Evolutionary conservation across 1,284 basidiomycete species (phyloP), one percentile per base, ranked within the genome.

Genomic region (Sanghuangporus baumii): DNA sequence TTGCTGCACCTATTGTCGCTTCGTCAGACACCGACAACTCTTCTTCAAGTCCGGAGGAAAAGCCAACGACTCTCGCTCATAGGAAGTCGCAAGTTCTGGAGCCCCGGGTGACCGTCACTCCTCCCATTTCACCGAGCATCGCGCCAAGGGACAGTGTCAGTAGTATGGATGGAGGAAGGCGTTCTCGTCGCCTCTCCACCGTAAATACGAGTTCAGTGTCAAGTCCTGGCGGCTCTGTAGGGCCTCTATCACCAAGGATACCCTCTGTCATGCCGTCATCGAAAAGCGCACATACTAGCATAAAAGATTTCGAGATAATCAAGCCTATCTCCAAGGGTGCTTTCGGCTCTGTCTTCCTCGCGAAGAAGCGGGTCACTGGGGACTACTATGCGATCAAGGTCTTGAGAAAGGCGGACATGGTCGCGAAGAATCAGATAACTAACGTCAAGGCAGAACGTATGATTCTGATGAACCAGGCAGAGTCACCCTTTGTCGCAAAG

Each of bases 311-410:
- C 71, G 95, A 98, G 73, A 90, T 99, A 71, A 95, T 99, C 79
- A 99, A 99, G 75, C 97, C 97, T 2, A 99, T 99, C 75, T 96
- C 93, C 74, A 98, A 99, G 72, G 97, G 97, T 59, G 97, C 97
- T 1, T 99, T 98, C 71, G 97, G 97, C 12, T 96, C 95, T 14
- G 97, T 99, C 55, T 99, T 97, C 75, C 82, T 99, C 43, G 94
- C 97, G 38, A 97, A 96, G 79, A 99, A 99, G 82, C 95, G 94
- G 69, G 91, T 87, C 4, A 99, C 97, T 0, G 97, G 97, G 59
- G 97, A 99, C 76, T 98, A 98, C 76, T 99, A 91, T 77, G 97
- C 97, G 34, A 97, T 99, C 86, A 99, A 99, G 77, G 95, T 98
- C 38, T 78, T 99, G 69, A 98, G 97, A 78, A 99, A 99, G 80